Evolutionary conservation across 257 asterid species (phyloP).

Genomic region (Leonotis leonurus): DNA sequence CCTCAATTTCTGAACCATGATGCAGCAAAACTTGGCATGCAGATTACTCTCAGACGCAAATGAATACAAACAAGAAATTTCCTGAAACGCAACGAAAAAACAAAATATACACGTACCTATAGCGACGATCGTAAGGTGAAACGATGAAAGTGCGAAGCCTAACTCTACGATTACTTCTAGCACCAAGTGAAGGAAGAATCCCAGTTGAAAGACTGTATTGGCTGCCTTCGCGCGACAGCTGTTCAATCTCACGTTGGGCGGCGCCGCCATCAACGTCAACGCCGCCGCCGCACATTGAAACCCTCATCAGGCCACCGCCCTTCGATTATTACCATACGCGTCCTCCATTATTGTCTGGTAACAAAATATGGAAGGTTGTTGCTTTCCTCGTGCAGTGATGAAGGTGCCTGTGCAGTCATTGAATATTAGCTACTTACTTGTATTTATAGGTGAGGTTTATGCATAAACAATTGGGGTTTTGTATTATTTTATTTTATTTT

Average conservation of each 20-base stretch:
- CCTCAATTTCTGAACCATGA: too few relatives aligned
- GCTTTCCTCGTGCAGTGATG: too few relatives aligned
- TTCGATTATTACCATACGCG: conserved; percentile 12
- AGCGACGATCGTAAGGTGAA: conserved; percentile 54
- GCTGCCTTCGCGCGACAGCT: conserved; percentile 51
- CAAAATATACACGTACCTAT: conserved; percentile 37
- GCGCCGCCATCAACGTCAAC: conserved; percentile 31
- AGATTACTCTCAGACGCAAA: too few relatives aligned
- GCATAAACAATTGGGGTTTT: not conserved
- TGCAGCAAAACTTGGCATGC: conserved; percentile 3
- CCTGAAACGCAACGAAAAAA: too few relatives aligned
- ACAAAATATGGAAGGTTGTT: not conserved
- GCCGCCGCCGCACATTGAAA: conserved; percentile 40
- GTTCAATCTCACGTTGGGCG: conserved; percentile 40
- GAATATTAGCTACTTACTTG: not conserved
- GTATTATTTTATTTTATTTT: not conserved
- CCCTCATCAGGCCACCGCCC: conserved; percentile 24
- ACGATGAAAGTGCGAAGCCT: conserved; percentile 39
- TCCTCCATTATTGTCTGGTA: conserved; percentile 24
- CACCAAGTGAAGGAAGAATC: conserved; percentile 67
- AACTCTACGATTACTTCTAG: conserved; percentile 43
- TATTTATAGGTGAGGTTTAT: not conserved
- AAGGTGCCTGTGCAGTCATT: not conserved
- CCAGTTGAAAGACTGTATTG: conserved; percentile 51
- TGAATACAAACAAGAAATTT: too few relatives aligned